Conservation (phyloP, 2,329 filamentous ascomycete genomes). For the Neopestalotiopsis rosae region DNA sequence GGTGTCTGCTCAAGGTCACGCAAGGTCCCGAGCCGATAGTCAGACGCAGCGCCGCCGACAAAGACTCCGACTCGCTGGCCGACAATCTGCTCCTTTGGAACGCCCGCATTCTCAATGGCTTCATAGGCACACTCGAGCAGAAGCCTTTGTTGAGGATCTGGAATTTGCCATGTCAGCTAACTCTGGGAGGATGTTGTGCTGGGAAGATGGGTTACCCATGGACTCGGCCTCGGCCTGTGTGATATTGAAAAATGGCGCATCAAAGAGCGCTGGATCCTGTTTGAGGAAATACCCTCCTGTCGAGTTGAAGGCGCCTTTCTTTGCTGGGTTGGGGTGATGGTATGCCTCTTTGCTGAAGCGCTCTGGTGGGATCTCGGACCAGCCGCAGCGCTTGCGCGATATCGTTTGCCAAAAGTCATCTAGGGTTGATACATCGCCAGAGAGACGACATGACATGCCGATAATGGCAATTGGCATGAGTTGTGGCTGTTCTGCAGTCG, state of each 20-base stretch:
- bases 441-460: slow-evolving; percentile 38
- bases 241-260: slow-evolving; percentile 43
- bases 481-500: slow-evolving; percentile 30
- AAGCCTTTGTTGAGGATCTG: slow-evolving; percentile 35
- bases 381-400: slow-evolving; percentile 33
- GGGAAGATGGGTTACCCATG: slow-evolving; percentile 34
- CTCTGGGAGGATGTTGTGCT: no score
- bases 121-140: slow-evolving; percentile 41
- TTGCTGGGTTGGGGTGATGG: slow-evolving; percentile 39
- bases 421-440: slow-evolving; percentile 34
- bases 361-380: slow-evolving; percentile 35
- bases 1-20: slow-evolving; percentile 22
- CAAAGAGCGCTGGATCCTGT: slow-evolving; percentile 34
- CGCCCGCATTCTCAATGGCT: slow-evolving; percentile 26
- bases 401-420: slow-evolving; percentile 39
- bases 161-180: neutral
- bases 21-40: slow-evolving; percentile 20
- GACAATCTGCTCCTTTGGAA: slow-evolving; percentile 21
- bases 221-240: slow-evolving; percentile 39
- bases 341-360: slow-evolving; percentile 40
- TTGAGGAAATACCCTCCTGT: slow-evolving; percentile 39
- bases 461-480: slow-evolving; percentile 40
- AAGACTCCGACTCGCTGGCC: slow-evolving; percentile 23
- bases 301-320: slow-evolving; percentile 39
- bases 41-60: slow-evolving; percentile 19